Evolutionary conservation across 2,329 filamentous ascomycete species (phyloP), one percentile per base, ranked within the genome.

Genomic region (Fusarium verrucosum): DNA sequence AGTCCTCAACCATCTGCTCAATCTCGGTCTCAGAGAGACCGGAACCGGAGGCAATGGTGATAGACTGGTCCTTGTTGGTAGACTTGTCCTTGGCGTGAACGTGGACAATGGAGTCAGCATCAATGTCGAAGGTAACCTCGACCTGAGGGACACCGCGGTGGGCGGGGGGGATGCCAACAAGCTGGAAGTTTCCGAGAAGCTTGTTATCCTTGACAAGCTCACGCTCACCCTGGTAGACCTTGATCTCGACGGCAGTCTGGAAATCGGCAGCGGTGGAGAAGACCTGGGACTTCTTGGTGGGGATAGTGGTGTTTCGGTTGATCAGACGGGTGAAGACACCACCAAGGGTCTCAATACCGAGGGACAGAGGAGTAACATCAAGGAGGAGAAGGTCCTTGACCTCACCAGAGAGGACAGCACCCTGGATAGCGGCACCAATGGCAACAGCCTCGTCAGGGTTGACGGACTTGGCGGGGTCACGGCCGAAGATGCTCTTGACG

Each of bases 221-320:
- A 92, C 94, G 94, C 88, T 98, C 94, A 86, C 94, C 94, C 89
- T 98, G 94, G 91, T 89, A 98, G 68, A 98, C 94, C 91, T 98
- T 97, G 86, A 98, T 98, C 86, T 97, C 94, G 76, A 98, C 94
- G 72, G 94, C 94, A 66, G 92, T 96, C 86, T 98, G 94, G 91
- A 96, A 97, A 80, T 98, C 94, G 71, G 94, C 94, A 51, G 94
- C 94, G 47, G 94, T 98, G 54, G 94, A 97, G 89, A 98, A 98
- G 77, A 94, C 89, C 84, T 97, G 93, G 13, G 94, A 97, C 86
- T 98, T 98, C 90, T 97, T 97, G 83, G 94, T 98, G 56, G 94
- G 94, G 77, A 98, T 98, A 70, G 94, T 97, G 76, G 94, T 98
- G 88, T 98, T 98, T 74, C 94, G 92, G 89, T 96, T 97, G 86